Conservation (phyloP, 2,329 filamentous ascomycete genomes). For the Hortaea sp. region DNA sequence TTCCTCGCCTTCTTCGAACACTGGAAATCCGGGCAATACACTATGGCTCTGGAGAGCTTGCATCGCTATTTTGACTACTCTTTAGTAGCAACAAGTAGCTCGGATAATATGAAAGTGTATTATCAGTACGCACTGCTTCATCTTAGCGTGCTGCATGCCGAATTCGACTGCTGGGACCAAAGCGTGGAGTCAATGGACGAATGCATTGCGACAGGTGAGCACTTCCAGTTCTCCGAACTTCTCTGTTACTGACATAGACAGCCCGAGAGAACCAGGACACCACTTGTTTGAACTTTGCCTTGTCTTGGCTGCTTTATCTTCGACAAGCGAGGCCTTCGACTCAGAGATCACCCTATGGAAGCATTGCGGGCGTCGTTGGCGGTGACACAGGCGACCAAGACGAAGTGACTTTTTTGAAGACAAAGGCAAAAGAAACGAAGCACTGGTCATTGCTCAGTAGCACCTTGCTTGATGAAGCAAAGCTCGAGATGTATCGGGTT, state of each 20-base stretch:
- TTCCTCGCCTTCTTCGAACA: slow-evolving; percentile 63
- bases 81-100: slow-evolving; percentile 16
- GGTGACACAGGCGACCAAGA: slow-evolving; percentile 51
- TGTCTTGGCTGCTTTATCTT: slow-evolving; percentile 94
- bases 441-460: slow-evolving; percentile 81
- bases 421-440: slow-evolving; percentile 74
- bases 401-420: slow-evolving; percentile 70
- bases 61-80: slow-evolving; percentile 97
- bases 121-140: slow-evolving; percentile 96
- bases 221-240: background rate
- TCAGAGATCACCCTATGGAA: slow-evolving; percentile 10
- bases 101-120: slow-evolving; percentile 40
- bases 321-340: slow-evolving; percentile 66
- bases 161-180: slow-evolving; percentile 85
- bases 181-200: slow-evolving; percentile 92
- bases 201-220: slow-evolving; percentile 64
- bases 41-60: slow-evolving; percentile 78
- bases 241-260: slow-evolving; percentile 7
- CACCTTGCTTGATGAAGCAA: slow-evolving; percentile 75
- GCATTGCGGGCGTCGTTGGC: slow-evolving; percentile 17
- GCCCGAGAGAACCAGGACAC: slow-evolving; percentile 88
- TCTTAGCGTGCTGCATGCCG: slow-evolving; percentile 82
- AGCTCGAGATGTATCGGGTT: slow-evolving; percentile 64
- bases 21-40: slow-evolving; percentile 84
- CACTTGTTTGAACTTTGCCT: slow-evolving; percentile 83